phyloP scores from a whole-genome alignment of 768 basidiomycete species.

The Auricularia sp. region DNA sequence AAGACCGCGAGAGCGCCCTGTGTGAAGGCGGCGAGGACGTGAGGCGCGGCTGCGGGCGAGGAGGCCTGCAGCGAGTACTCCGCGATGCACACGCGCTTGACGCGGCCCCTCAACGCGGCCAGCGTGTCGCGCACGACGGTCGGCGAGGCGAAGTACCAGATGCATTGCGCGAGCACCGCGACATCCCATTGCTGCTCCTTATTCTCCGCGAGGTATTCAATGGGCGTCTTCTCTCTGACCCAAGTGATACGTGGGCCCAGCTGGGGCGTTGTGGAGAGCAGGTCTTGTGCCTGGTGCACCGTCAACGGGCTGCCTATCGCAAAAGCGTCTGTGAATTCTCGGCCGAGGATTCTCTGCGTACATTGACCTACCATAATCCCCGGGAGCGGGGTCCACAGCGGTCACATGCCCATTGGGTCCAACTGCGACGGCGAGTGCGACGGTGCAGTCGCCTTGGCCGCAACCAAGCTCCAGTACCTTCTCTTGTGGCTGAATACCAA shows the following conservation, averaged over 20 bases:
- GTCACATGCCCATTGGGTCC: conserved; percentile 26
- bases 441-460: conserved; percentile 32
- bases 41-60: conserved; percentile 16
- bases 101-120: conserved; percentile 16
- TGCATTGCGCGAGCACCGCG: conserved; percentile 26
- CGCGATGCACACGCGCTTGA: conserved; percentile 21
- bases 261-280: conserved; percentile 16
- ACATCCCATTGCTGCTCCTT: conserved; percentile 19
- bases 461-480: conserved; percentile 31
- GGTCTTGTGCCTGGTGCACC: conserved; percentile 27
- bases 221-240: conserved; percentile 20
- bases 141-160: conserved; percentile 33
- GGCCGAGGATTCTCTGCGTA: background rate
- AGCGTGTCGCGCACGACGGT: conserved; percentile 20
- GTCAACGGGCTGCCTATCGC: conserved; percentile 25
- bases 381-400: conserved; percentile 29
- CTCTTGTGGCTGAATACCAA: conserved; percentile 20
- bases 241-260: conserved; percentile 28
- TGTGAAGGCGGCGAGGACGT: conserved; percentile 27
- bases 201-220: conserved; percentile 17
- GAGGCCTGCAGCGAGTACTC: conserved; percentile 24
- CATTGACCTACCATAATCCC: conserved; percentile 23
- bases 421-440: conserved; percentile 25
- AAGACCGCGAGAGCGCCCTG: conserved; percentile 26
- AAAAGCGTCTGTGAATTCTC: background rate